These are phyloP conservation scores for Apiotrichum veenhuisii DNA, from an alignment of 1,284 basidiomycete genomes.

Conservation along the genomic window DNA sequence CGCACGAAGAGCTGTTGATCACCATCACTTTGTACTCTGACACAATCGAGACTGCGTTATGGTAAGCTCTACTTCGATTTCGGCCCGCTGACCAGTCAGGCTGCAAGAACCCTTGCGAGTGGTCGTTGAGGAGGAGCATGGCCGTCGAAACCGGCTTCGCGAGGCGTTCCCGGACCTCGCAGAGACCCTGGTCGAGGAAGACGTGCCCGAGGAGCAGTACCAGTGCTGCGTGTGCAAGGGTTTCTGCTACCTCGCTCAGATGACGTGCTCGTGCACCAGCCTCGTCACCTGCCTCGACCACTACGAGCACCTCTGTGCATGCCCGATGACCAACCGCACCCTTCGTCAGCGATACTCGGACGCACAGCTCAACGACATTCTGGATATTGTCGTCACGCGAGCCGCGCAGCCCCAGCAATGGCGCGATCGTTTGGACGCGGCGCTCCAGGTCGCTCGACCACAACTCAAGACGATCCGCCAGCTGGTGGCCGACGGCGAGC, in stretches of 20 bases:
- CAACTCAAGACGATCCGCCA: constrained; percentile 69
- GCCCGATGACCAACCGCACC: constrained; percentile 58
- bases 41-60: constrained; percentile 87
- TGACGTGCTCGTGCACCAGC: constrained; percentile 72
- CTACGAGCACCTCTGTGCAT: constrained; percentile 70
- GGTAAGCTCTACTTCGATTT: constrained; percentile 58
- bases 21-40: constrained; percentile 91
- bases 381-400: constrained; percentile 63
- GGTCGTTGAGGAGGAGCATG: constrained; percentile 83
- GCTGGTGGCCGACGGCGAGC: constrained; percentile 79
- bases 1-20: constrained; percentile 92
- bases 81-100: constrained; percentile 55
- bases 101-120: constrained; percentile 74
- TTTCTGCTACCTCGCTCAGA: constrained; percentile 92
- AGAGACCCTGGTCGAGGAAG: constrained; percentile 72
- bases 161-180: constrained; percentile 55
- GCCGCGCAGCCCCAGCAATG: constrained; percentile 72
- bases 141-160: constrained; percentile 59
- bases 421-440: constrained; percentile 65
- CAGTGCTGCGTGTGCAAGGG: constrained; percentile 91
- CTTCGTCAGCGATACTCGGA: constrained; percentile 80
- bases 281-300: constrained; percentile 84
- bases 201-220: constrained; percentile 86
- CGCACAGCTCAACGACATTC: constrained; percentile 66
- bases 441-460: constrained; percentile 69